Conservation (phyloP, 495 filamentous ascomycete genomes). For the Penicillium canescens region DNA sequence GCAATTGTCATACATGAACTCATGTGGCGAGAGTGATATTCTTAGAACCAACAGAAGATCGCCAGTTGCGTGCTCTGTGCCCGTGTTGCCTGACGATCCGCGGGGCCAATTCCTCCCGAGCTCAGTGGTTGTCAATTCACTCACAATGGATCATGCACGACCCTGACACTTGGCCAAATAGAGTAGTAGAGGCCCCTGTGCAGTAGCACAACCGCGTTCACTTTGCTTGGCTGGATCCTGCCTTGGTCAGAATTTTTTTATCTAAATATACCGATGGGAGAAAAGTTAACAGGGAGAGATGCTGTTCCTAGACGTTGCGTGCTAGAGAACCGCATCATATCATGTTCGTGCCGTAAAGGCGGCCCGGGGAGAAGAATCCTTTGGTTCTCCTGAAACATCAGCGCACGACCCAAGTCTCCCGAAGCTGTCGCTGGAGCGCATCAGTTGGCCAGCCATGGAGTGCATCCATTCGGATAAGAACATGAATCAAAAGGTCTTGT, state of each 20-base stretch:
- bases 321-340: no score
- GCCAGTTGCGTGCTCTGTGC: not conserved
- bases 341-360: no score
- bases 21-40: not conserved
- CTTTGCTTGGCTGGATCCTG: no score
- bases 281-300: no score
- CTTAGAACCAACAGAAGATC: not conserved
- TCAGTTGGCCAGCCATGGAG: slow-evolving; percentile 28
- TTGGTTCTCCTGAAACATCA: slow-evolving; percentile 6
- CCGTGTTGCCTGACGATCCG: slow-evolving; percentile 6
- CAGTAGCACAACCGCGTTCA: no score
- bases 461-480: slow-evolving; percentile 18
- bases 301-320: no score
- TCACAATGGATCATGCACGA: not conserved
- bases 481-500: slow-evolving; percentile 23
- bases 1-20: not conserved
- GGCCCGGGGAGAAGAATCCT: no score
- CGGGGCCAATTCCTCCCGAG: not conserved
- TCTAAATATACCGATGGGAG: no score
- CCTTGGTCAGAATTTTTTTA: no score
- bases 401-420: slow-evolving; percentile 22
- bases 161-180: slow-evolving; percentile 3
- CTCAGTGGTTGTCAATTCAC: not conserved
- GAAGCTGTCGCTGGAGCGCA: slow-evolving; percentile 22
- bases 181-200: not conserved